Conservation (phyloP, 2,329 filamentous ascomycete genomes). For the Pseudogymnoascus sp. region DNA sequence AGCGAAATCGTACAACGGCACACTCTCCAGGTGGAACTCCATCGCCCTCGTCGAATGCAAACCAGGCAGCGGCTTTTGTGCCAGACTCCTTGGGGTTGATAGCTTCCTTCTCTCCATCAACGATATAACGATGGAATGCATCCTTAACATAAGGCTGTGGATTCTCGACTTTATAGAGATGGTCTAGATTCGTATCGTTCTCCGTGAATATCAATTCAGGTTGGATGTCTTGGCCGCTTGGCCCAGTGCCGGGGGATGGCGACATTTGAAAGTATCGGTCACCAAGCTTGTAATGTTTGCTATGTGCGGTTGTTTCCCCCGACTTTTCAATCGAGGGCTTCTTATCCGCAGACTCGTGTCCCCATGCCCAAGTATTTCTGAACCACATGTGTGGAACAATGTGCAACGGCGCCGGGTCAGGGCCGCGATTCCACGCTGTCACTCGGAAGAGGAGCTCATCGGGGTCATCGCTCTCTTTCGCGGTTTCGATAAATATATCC, state of each 20-base stretch:
- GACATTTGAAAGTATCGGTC: conserved; percentile 79
- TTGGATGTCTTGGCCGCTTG: conserved; percentile 72
- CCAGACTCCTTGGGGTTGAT: conserved; percentile 74
- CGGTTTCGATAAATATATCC: conserved; percentile 95
- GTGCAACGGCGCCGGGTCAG: conserved; percentile 82
- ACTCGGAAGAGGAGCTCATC: conserved; percentile 91
- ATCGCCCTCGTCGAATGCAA: conserved; percentile 79
- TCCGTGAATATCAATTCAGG: conserved; percentile 87
- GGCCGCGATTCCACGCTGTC: conserved; percentile 91
- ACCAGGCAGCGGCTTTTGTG: conserved; percentile 90
- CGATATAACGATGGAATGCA: conserved; percentile 83
- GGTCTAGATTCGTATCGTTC: conserved; percentile 83
- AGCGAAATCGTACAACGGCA: conserved; percentile 85
- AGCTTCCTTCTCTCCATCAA: conserved; percentile 70
- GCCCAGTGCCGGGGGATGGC: conserved; percentile 78
- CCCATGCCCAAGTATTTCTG: conserved; percentile 96
- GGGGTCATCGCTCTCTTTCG: conserved; percentile 85
- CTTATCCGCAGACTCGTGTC: conserved; percentile 63
- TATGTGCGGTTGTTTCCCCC: conserved; percentile 61
- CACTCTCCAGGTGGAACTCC: conserved; percentile 87
- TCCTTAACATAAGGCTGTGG: conserved; percentile 84
- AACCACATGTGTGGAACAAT: conserved; percentile 96
- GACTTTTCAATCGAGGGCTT: conserved; percentile 72
- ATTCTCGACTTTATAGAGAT: conserved; percentile 72
- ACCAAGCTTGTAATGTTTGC: conserved; percentile 73